Conservation (phyloP, 78 protist species). For the Pelomyxa schiedti region DNA sequence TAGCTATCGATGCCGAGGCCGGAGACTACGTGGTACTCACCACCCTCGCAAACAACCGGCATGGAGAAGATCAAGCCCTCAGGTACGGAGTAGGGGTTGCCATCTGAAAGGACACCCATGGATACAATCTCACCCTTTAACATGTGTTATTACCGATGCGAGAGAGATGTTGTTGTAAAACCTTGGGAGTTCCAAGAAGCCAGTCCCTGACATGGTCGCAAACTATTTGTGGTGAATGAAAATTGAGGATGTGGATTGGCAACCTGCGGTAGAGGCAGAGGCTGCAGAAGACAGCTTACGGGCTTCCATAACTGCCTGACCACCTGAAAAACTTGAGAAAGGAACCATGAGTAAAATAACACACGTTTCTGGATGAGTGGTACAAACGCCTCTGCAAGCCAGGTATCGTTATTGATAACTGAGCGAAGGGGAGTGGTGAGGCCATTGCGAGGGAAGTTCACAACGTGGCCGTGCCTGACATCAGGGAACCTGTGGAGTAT, state of each 20-base stretch:
- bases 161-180: conserved; percentile 45
- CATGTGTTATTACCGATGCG: too few species aligned
- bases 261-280: conserved; percentile 77
- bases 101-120: conserved; percentile 56
- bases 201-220: conserved; percentile 52
- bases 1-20: conserved; percentile 39
- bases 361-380: conserved; percentile 77
- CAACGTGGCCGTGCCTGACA: conserved; percentile 26
- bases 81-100: conserved; percentile 47
- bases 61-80: conserved; percentile 49
- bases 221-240: too few species aligned
- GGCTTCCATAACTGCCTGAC: conserved; percentile 80
- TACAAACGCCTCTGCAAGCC: conserved; percentile 51
- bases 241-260: too few species aligned
- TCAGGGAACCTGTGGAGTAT: conserved; percentile 40
- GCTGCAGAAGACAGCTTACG: conserved; percentile 71
- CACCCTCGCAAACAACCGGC: conserved; percentile 54
- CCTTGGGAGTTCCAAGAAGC: conserved; percentile 38
- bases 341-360: too few species aligned
- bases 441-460: conserved; percentile 12
- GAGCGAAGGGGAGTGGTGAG: conserved; percentile 14
- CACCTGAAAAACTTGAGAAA: too few species aligned
- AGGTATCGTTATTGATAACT: conserved; percentile 35
- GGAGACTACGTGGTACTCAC: conserved; percentile 42
- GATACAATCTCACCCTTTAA: conserved; percentile 15